Evolutionary conservation across 129 eudicot species (phyloP).

Genomic region (Artemisia argyi): DNA sequence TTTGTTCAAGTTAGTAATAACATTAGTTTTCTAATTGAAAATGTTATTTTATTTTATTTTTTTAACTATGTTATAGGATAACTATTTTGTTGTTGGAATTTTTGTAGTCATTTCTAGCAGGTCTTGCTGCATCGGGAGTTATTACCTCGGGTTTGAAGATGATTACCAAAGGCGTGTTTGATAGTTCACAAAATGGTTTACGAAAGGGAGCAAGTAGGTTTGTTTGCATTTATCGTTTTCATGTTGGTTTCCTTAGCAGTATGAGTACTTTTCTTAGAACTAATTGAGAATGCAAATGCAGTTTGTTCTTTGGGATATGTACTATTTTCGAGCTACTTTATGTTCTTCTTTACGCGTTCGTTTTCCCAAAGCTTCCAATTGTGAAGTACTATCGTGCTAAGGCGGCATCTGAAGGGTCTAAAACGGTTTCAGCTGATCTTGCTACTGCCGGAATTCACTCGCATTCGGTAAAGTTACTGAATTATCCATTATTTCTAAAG

Average conservation of each 20-base stretch:
- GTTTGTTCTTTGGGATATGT: conserved; percentile 43
- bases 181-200: conserved; percentile 48
- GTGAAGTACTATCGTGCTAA: too few relatives aligned
- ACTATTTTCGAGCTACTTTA: conserved; percentile 38
- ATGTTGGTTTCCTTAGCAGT: neutral
- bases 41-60: too few relatives aligned
- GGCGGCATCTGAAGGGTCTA: too few relatives aligned
- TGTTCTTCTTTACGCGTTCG: conserved; percentile 35
- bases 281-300: too few relatives aligned
- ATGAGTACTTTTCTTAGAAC: neutral
- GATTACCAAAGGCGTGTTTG: conserved; percentile 62
- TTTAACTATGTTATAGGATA: neutral
- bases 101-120: conserved; percentile 53
- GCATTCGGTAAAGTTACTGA: too few relatives aligned
- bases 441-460: too few relatives aligned
- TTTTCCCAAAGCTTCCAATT: too few relatives aligned
- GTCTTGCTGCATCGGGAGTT: conserved; percentile 60
- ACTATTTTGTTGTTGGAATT: neutral
- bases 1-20: conserved; percentile 44
- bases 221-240: neutral
- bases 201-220: conserved; percentile 56
- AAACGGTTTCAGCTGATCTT: too few relatives aligned
- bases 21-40: too few relatives aligned
- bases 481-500: too few relatives aligned
- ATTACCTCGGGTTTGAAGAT: conserved; percentile 56